Evolutionary conservation across 257 asterid genomes (phyloP), one percentile per base, ranked within the genome.

Genomic region (Solanum tacnaense): DNA sequence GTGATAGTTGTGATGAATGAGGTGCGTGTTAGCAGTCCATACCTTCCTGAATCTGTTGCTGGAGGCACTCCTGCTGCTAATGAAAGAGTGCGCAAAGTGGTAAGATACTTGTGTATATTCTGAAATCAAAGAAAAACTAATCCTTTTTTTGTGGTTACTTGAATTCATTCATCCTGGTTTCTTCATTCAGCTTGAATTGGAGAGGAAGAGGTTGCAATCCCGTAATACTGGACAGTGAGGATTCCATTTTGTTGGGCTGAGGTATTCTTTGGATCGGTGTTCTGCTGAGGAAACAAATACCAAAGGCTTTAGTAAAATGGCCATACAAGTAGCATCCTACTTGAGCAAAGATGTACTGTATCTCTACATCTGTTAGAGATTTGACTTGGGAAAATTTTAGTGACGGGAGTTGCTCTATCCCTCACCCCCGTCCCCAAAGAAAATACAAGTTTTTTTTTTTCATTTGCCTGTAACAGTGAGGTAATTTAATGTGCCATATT

Each of bases 61-160:
- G 99, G 99, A 38, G 99, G 99, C 84, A 96, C 99, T 60, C 92
- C 99, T 49, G 95, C 99, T 91, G 99, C 99, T 88, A 97, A 97
- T 86, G 99, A 96, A 31, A 94, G 99, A 1, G 99, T 96, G 86
- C 94, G 99, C 7, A 97, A 97, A 97, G 99, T 97, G 99, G 99
- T 95, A 92, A 89, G 93, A 87, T 78, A 83, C 39, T 89, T 72
- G 62, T 7, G 31, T 71, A 46, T 18, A 72, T 34, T 13, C 88
- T 1, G 34, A 7, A 13, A 68, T 76, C 86, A 49, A 81, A 16
- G 29, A 81, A 29, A 81, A 81, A 29, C 39, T 44, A 35, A 73
- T 52, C 49, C 56, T 31, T 5, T 9, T 85, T 86, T 38, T n/a
- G 83, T 31, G 8, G 87, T 8, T 68, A 27, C 58, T 67, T 85